Base-by-base conservation (phyloP, 306 rosid genomes). In the Fragaria iinumae region DNA sequence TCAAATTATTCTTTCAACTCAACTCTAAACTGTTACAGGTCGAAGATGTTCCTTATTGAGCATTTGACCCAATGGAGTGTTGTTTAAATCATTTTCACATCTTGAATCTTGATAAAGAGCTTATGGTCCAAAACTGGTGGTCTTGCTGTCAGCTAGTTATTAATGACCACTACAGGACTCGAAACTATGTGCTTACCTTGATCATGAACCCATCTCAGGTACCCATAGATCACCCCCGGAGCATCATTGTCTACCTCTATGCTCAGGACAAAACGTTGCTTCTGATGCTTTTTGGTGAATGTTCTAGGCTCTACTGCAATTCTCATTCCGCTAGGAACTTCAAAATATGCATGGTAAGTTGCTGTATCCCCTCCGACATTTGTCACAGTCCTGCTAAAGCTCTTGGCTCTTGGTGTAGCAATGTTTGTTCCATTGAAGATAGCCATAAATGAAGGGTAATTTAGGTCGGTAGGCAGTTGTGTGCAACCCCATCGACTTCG, bases 371-470 rank as follows among this genome's bases (percentile, higher is more conserved):
- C 73, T 16, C 68, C 29, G 23, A 56, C 79, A 3, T 60, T 50
- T 25, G 80, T 80, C 45, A 80, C 80, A 69, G 66, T 72, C 69
- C 72, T 75, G 12, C 47, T 32, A 12, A 60, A 71, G 71, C 11
- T 59, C 34, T 48, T 80, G 4, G 39, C 68, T 63, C 27, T 60
- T 32, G 44, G 55, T 52, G 57, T 52, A 52, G 57, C 55, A 7
- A 73, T 50, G 7, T 52, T 71, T 10, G 43, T 48, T 6, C 32
- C 11, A 18, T 65, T 67, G 23, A 34, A 20, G 20, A 71, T 66
- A 38, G 77, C 60, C n/a, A 64, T 50, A 53, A 76, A 76, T n/a
- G 79, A 66, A 18, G 73, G 80, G 32, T 81, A 76, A n/a, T 81
- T 71, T 18, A 76, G 73, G n/a, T 76, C 73, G 5, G 34, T 21